Evolutionary conservation across 768 basidiomycete species (phyloP).

Genomic region (Leccinum rimulosum): DNA sequence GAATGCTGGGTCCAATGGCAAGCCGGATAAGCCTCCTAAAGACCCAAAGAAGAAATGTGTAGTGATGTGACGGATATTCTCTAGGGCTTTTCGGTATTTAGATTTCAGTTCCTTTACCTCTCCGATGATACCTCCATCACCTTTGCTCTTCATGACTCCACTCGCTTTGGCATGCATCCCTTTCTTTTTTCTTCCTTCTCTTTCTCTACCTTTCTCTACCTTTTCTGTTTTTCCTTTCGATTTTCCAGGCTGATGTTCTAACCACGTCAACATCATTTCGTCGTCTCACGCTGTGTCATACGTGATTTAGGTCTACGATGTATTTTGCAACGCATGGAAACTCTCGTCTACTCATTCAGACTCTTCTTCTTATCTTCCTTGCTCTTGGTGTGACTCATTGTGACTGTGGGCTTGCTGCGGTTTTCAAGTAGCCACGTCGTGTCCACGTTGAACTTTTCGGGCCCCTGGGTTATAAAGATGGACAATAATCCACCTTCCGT

Average conservation of each 20-base stretch:
- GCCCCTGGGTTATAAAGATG: constrained; percentile 13
- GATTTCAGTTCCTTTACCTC: constrained; percentile 66
- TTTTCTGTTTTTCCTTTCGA: constrained; percentile 21
- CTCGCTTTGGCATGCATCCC: constrained; percentile 26
- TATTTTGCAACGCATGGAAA: constrained; percentile 38
- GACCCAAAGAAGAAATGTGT: constrained; percentile 62
- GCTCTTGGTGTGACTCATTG: constrained; percentile 7
- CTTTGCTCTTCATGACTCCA: constrained; percentile 27
- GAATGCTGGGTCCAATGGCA: constrained; percentile 39
- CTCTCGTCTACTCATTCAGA: constrained; percentile 20
- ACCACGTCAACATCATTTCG: constrained; percentile 30
- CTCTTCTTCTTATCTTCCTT: constrained; percentile 1
- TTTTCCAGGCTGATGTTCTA: constrained; percentile 35
- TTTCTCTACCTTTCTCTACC: constrained; percentile 8
- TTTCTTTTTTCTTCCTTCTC: constrained; percentile 7
- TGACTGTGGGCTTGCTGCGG: constrained; percentile 8
- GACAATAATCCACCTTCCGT: not conserved
- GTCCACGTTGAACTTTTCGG: constrained; percentile 6
- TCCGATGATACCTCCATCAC: constrained; percentile 76
- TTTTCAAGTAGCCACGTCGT: constrained; percentile 22
- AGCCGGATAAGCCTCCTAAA: constrained; percentile 40
- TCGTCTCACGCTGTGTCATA: constrained; percentile 40
- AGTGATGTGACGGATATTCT: constrained; percentile 71
- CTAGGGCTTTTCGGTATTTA: constrained; percentile 61
- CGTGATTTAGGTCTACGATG: constrained; percentile 40